Conservation (phyloP, 148 eudicot genomes). For the Rhododendron ovatum region DNA sequence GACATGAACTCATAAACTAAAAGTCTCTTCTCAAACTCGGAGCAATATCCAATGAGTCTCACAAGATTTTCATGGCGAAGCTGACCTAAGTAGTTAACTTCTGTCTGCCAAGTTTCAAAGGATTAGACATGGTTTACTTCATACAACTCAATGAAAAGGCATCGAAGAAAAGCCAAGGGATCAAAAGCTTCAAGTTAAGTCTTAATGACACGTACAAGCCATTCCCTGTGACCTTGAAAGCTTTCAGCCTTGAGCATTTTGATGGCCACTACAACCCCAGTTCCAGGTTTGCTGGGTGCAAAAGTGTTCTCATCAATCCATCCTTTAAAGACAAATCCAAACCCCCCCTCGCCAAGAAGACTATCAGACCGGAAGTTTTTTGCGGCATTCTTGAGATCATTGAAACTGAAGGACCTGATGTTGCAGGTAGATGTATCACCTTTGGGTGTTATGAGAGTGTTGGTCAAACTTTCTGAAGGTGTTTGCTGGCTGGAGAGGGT, state of each 20-base stretch:
- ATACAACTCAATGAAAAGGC: background rate
- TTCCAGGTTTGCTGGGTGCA: constrained; percentile 66
- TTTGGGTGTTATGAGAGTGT: constrained; percentile 30
- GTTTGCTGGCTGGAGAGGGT: background rate
- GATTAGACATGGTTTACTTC: background rate
- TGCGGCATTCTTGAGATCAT: constrained; percentile 64
- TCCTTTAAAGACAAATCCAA: constrained; percentile 80
- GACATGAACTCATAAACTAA: constrained; percentile 87
- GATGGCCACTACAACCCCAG: constrained; percentile 80
- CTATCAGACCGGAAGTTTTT: constrained; percentile 70
- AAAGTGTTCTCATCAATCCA: constrained; percentile 78
- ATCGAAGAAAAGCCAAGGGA: background rate
- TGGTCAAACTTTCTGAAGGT: background rate
- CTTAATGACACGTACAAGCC: constrained; percentile 57
- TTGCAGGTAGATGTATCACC: constrained; percentile 52
- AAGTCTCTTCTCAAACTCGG: constrained; percentile 65
- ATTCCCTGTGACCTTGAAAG: constrained; percentile 89
- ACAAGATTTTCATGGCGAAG: constrained; percentile 74
- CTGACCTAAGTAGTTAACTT: constrained; percentile 72
- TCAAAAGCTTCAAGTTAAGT: background rate
- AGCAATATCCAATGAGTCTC: constrained; percentile 73
- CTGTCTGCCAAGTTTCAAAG: constrained; percentile 48
- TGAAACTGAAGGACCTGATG: constrained; percentile 54
- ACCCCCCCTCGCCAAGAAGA: constrained; percentile 87
- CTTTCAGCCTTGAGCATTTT: constrained; percentile 83